Percentiles rank a stretch among this genome's conserved stretches.
Conservation (phyloP, 768 basidiomycete genomes). For the Collybia nuda region DNA sequence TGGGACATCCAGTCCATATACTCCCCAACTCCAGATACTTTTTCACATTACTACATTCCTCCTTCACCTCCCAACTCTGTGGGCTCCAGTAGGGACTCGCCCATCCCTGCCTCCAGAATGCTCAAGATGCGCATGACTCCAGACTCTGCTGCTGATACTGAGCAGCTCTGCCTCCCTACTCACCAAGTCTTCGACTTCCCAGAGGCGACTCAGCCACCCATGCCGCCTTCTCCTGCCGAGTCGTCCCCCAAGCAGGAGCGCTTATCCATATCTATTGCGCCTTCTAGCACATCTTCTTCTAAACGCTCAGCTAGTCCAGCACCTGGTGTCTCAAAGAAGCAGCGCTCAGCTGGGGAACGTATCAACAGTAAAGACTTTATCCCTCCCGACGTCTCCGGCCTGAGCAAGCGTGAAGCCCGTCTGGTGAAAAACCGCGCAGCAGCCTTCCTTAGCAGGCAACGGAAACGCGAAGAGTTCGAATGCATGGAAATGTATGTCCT, state of each 20-base stretch:
- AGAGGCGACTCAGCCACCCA: conserved; percentile 22
- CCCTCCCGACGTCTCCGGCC: conserved; percentile 84
- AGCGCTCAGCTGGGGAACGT: conserved; percentile 45
- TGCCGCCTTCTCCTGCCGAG: conserved; percentile 34
- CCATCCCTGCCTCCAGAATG: conserved; percentile 39
- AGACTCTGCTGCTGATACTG: conserved; percentile 39
- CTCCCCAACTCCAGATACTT: conserved; percentile 39
- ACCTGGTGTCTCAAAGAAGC: conserved; percentile 38
- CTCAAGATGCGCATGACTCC: conserved; percentile 53
- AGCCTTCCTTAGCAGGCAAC: conserved; percentile 86
- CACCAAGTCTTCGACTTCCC: conserved; percentile 72
- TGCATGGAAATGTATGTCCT: conserved; percentile 81
- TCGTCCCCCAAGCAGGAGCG: conserved; percentile 29
- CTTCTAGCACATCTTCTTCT: conserved; percentile 21
- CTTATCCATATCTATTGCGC: conserved; percentile 32
- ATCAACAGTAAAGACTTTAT: conserved; percentile 78
- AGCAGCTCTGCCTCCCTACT: conserved; percentile 64
- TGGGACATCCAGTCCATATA: conserved; percentile 44
- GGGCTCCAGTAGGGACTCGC: conserved; percentile 45
- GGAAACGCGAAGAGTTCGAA: conserved; percentile 92
- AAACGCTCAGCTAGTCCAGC: conserved; percentile 50
- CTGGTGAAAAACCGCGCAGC: conserved; percentile 92
- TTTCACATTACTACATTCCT: conserved; percentile 48
- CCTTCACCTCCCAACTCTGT: conserved; percentile 50
- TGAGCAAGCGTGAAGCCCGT: conserved; percentile 88